A percentile compares a stretch with the other conserved stretches of the same genome.
These are phyloP conservation scores for Stachybotrys elegans DNA, from an alignment of 2,329 filamentous ascomycete species.

Conservation along the genomic window DNA sequence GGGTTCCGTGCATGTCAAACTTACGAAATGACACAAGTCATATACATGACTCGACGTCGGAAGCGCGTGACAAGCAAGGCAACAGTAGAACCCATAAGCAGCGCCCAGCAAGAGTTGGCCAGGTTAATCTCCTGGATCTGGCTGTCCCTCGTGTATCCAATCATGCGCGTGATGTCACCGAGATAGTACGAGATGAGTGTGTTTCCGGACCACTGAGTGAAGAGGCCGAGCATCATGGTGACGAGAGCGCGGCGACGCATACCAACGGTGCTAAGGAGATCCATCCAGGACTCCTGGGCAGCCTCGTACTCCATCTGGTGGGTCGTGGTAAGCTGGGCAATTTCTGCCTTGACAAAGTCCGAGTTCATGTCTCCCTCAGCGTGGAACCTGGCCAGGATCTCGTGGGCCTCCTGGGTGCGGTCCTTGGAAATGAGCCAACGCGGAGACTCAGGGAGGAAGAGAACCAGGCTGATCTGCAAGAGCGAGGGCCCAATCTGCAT, in stretches of 20 bases:
- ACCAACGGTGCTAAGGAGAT: constrained; percentile 44
- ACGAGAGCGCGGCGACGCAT: constrained; percentile 46
- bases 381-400: constrained; percentile 54
- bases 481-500: constrained; percentile 40
- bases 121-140: constrained; percentile 33
- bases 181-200: constrained; percentile 46
- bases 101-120: constrained; percentile 40
- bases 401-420: constrained; percentile 48
- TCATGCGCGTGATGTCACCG: constrained; percentile 32
- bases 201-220: constrained; percentile 51
- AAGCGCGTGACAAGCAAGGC: constrained; percentile 39
- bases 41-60: constrained; percentile 40
- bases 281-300: constrained; percentile 40
- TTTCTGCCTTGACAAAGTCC: constrained; percentile 37
- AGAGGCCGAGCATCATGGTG: constrained; percentile 43
- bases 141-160: constrained; percentile 33
- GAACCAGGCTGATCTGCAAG: constrained; percentile 32
- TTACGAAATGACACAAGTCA: constrained; percentile 20
- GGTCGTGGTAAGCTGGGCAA: background rate
- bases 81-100: constrained; percentile 36
- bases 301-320: constrained; percentile 2
- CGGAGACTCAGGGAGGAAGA: constrained; percentile 22
- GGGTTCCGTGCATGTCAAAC: background rate
- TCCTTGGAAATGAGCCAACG: constrained; percentile 33
- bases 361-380: constrained; percentile 48